Conservation (phyloP, 2,329 filamentous ascomycete genomes). For the Colletotrichum sp. region DNA sequence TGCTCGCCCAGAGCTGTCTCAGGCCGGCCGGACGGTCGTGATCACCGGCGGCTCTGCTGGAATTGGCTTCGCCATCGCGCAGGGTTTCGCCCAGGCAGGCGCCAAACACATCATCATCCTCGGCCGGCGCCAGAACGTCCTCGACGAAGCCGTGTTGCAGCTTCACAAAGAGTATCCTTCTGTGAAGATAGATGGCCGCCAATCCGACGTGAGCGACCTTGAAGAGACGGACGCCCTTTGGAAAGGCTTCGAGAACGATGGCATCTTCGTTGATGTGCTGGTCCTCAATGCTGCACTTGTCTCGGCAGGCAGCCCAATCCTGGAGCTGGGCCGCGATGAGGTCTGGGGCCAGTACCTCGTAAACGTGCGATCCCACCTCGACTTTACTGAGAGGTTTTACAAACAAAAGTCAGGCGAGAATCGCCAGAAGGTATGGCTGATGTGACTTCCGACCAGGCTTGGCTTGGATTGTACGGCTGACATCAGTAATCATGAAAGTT, state of each 20-base stretch:
- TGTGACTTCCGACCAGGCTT: neutral
- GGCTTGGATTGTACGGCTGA: neutral
- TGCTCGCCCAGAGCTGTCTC: slow-evolving; percentile 38
- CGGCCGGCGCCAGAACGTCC: slow-evolving; percentile 35
- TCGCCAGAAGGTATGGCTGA: slow-evolving; percentile 19
- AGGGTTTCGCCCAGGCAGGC: slow-evolving; percentile 52
- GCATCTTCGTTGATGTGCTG: slow-evolving; percentile 30
- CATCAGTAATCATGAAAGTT: slow-evolving; percentile 21
- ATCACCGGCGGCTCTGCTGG: slow-evolving; percentile 71
- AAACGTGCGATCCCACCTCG: slow-evolving; percentile 20
- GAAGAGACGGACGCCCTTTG: neutral
- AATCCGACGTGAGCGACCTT: neutral
- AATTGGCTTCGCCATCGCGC: slow-evolving; percentile 68
- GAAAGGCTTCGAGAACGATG: slow-evolving; percentile 3
- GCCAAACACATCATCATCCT: slow-evolving; percentile 41
- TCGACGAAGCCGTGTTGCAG: slow-evolving; percentile 30
- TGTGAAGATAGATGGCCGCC: neutral
- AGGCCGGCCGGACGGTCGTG: slow-evolving; percentile 57
- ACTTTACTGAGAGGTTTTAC: slow-evolving; percentile 28
- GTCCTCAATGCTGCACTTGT: slow-evolving; percentile 27
- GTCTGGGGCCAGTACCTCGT: slow-evolving; percentile 12
- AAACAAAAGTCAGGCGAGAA: slow-evolving; percentile 29
- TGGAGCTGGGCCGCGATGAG: slow-evolving; percentile 9
- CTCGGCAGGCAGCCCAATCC: neutral
- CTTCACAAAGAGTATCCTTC: neutral